phyloP scores from a whole-genome alignment of 148 eudicot species.

The Nepenthes mirabilis region DNA sequence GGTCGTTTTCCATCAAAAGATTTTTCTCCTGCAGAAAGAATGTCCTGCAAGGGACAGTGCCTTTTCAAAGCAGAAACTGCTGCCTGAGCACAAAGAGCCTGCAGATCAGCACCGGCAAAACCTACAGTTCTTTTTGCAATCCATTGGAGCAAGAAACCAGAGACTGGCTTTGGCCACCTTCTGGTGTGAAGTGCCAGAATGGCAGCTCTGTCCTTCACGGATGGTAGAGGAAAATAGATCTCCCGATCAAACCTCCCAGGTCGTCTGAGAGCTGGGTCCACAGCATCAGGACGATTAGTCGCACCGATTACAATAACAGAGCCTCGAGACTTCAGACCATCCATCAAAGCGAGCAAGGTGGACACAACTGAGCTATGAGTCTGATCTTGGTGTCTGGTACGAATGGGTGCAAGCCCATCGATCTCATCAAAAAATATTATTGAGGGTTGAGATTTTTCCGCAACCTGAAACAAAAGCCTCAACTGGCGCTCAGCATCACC shows the following conservation, averaged over 20 bases:
- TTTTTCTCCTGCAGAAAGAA: constrained; percentile 50
- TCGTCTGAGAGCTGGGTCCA: constrained; percentile 91
- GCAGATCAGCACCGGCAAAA: constrained; percentile 97
- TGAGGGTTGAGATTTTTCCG: constrained; percentile 93
- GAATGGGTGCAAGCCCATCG: constrained; percentile 95
- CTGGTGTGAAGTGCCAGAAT: constrained; percentile 78
- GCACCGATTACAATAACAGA: constrained; percentile 98
- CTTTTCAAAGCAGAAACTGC: constrained; percentile 72
- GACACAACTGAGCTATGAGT: constrained; percentile 98
- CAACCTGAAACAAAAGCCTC: constrained; percentile 92
- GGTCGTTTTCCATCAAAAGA: constrained; percentile 31
- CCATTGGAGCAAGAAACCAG: constrained; percentile 62
- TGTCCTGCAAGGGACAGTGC: constrained; percentile 59
- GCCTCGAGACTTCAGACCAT: constrained; percentile 92
- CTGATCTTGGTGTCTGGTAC: constrained; percentile 93
- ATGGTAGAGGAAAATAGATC: constrained; percentile 86
- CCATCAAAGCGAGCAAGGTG: constrained; percentile 89
- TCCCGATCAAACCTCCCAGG: constrained; percentile 99
- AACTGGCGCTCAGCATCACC: constrained; percentile 99
- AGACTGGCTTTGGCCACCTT: constrained; percentile 87
- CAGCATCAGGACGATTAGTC: constrained; percentile 94
- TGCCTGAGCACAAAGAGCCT: constrained; percentile 95
- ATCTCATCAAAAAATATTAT: constrained; percentile 95
- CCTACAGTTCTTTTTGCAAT: constrained; percentile 70
- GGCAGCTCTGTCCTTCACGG: constrained; percentile 71